These are phyloP conservation scores for Huntiella bhutanensis DNA, from an alignment of 2,329 filamentous ascomycete species.

Conservation along the genomic window DNA sequence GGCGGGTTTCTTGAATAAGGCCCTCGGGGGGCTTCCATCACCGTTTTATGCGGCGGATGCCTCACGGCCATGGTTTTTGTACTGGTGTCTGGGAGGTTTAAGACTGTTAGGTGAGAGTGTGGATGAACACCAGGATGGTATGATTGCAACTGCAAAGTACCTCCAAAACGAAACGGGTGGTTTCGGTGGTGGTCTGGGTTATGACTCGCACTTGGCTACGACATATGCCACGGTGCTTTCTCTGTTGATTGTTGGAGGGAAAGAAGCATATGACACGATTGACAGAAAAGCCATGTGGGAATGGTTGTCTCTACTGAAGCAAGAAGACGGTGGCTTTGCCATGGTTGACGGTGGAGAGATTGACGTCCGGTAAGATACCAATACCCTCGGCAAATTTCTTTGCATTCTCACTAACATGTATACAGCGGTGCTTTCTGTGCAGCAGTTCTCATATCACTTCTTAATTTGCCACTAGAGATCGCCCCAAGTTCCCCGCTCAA, in stretches of 20 bases:
- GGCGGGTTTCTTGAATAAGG: conserved; percentile 41
- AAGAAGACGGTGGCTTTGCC: conserved; percentile 73
- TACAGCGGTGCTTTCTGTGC: conserved; percentile 70
- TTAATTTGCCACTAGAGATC: conserved; percentile 66
- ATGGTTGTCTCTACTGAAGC: conserved; percentile 76
- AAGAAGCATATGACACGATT: conserved; percentile 54
- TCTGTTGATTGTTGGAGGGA: conserved; percentile 58
- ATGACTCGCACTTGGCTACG: conserved; percentile 71
- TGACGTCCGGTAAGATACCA: conserved; percentile 53
- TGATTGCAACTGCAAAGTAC: conserved; percentile 55
- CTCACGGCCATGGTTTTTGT: conserved; percentile 81
- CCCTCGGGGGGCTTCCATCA: conserved; percentile 43
- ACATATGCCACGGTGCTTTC: conserved; percentile 72
- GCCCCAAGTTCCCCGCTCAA: conserved; percentile 7
- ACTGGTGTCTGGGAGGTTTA: conserved; percentile 72
- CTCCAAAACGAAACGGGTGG: conserved; percentile 73
- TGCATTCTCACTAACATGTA: not conserved
- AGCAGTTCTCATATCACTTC: conserved; percentile 61
- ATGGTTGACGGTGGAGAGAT: conserved; percentile 76
- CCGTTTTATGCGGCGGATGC: conserved; percentile 62
- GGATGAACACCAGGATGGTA: conserved; percentile 44
- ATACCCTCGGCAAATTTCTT: not conserved
- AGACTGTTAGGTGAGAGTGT: conserved; percentile 59
- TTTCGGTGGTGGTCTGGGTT: conserved; percentile 85
- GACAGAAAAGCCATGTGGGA: conserved; percentile 77